Percentiles rank a stretch among this genome's conserved stretches.
Evolutionary conservation across 1,284 basidiomycete species (phyloP).

Genomic region (Rhodotorula sp.): DNA sequence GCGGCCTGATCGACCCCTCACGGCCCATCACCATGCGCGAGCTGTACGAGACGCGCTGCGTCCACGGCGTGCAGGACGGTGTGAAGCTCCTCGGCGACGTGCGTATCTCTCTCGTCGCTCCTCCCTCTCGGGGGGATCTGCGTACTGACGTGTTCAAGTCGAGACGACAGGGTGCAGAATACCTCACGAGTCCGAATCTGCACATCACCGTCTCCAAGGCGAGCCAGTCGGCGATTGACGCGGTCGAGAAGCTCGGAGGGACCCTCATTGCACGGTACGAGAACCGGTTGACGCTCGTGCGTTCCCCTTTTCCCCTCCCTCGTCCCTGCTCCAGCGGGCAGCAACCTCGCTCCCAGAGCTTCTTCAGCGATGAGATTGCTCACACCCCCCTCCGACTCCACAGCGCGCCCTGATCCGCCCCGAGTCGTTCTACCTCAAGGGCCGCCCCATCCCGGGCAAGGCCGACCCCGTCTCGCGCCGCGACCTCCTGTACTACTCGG

Average conservation of each 20-base stretch:
- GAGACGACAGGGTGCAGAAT: constrained; percentile 61
- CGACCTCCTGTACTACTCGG: constrained; percentile 52
- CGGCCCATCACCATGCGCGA: constrained; percentile 86
- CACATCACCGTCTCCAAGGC: constrained; percentile 82
- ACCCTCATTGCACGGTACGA: constrained; percentile 88
- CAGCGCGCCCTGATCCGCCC: constrained; percentile 44
- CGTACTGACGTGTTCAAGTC: too few species aligned
- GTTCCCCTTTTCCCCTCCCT: background rate
- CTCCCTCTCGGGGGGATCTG: background rate
- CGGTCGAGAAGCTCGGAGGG: constrained; percentile 80
- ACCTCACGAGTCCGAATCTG: constrained; percentile 67
- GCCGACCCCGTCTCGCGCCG: constrained; percentile 34
- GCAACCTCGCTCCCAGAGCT: too few species aligned
- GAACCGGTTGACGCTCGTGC: constrained; percentile 71
- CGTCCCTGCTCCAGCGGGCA: too few species aligned
- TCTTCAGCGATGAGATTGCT: background rate
- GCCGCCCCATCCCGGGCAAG: constrained; percentile 32
- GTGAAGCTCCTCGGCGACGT: constrained; percentile 88
- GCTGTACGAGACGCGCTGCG: constrained; percentile 77
- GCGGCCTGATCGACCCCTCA: constrained; percentile 73
- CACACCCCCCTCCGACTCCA: background rate
- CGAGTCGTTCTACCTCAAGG: constrained; percentile 32
- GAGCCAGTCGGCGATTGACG: constrained; percentile 79
- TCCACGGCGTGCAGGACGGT: constrained; percentile 85
- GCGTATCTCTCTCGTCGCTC: constrained; percentile 46